Conservation (phyloP, 352 stramenopile genomes). For the Aphanomyces cochlioides region DNA sequence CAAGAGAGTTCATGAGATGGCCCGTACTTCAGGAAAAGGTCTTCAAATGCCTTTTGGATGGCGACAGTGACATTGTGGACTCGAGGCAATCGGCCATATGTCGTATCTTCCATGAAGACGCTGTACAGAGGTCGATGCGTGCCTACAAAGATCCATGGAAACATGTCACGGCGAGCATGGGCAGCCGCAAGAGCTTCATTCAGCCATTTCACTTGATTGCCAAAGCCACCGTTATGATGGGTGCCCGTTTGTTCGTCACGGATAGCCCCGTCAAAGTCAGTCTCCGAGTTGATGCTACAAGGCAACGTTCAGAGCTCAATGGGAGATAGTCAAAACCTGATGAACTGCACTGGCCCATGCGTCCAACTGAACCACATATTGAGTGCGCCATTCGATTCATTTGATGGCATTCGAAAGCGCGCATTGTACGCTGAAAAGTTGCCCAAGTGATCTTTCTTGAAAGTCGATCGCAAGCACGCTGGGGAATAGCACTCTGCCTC, state of each 20-base stretch:
- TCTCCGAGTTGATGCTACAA: slow-evolving; percentile 15
- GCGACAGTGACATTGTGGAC: neutral
- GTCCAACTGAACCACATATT: slow-evolving; percentile 34
- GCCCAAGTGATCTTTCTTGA: slow-evolving; percentile 44
- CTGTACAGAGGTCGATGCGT: slow-evolving; percentile 61
- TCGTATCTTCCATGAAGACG: slow-evolving; percentile 35
- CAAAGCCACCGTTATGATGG: slow-evolving; percentile 42
- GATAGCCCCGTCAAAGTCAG: neutral
- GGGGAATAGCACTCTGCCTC: slow-evolving; percentile 49
- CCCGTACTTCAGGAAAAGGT: slow-evolving; percentile 54
- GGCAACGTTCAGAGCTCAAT: neutral
- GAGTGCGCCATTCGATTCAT: slow-evolving; percentile 4
- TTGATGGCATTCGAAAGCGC: neutral
- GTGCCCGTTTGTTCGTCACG: neutral
- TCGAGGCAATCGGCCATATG: neutral
- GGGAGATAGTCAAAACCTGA: neutral
- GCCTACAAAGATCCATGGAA: slow-evolving; percentile 51
- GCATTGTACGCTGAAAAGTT: slow-evolving; percentile 31
- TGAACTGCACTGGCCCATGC: slow-evolving; percentile 27
- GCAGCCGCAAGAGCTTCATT: slow-evolving; percentile 53
- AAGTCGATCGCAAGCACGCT: slow-evolving; percentile 36
- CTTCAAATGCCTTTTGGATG: slow-evolving; percentile 51
- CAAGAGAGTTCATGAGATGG: neutral
- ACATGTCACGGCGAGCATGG: slow-evolving; percentile 40
- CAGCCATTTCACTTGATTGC: slow-evolving; percentile 51